These are phyloP conservation scores for Penicillium polonicum DNA, from an alignment of 2,329 filamentous ascomycete genomes.

Conservation along the genomic window DNA sequence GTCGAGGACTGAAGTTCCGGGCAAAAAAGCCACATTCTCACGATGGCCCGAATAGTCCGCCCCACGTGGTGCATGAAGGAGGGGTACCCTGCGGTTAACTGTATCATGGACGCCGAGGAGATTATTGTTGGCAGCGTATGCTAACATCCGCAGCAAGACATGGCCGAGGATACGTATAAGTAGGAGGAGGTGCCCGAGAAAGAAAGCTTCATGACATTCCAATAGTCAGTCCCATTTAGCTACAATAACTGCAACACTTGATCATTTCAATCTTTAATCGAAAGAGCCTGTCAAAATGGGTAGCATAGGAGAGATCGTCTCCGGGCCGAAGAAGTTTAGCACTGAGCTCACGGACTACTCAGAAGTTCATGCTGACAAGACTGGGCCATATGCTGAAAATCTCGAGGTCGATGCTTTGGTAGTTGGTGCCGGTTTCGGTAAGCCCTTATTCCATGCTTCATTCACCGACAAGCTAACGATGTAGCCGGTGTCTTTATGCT, in stretches of 20 bases:
- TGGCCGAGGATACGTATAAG: background rate
- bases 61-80: background rate
- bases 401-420: constrained; percentile 29
- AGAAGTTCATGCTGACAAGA: background rate
- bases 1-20: no score
- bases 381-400: constrained; percentile 21
- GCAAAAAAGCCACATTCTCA: background rate
- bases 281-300: constrained; percentile 1
- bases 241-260: background rate
- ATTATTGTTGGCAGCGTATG: background rate
- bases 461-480: constrained; percentile 66
- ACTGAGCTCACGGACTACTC: constrained; percentile 16
- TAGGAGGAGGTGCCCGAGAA: background rate
- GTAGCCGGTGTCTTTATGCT: constrained; percentile 14
- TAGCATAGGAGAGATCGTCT: background rate
- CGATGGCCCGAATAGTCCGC: background rate
- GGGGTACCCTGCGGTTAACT: background rate
- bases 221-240: background rate
- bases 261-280: background rate
- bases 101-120: background rate
- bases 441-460: background rate
- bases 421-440: constrained; percentile 32
- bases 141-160: background rate
- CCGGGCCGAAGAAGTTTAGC: constrained; percentile 10
- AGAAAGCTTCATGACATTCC: background rate